phyloP scores from a whole-genome alignment of 108 stramenopile genomes.

The Nitzschia sp. region DNA sequence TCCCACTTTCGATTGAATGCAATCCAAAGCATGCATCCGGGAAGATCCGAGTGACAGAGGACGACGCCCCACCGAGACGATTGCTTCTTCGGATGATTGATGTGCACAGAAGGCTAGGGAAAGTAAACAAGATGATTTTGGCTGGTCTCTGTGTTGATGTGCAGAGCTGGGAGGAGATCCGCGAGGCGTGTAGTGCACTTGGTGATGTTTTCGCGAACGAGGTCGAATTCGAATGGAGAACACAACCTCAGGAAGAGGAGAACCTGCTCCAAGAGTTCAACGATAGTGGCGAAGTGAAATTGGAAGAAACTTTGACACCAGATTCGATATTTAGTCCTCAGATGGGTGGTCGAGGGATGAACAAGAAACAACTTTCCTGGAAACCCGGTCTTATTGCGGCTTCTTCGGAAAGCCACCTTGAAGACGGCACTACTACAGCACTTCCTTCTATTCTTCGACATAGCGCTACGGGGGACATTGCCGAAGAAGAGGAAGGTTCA shows the following conservation, averaged over 20 bases:
- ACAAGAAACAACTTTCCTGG: neutral
- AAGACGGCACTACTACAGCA: too few species aligned
- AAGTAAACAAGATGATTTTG: slow-evolving; percentile 11
- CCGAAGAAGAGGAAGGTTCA: too few species aligned
- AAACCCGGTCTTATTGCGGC: neutral
- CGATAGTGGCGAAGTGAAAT: neutral
- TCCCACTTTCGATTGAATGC: slow-evolving; percentile 10
- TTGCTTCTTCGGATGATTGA: slow-evolving; percentile 24
- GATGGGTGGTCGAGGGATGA: neutral
- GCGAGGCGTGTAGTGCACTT: slow-evolving; percentile 5
- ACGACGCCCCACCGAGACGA: slow-evolving; percentile 17
- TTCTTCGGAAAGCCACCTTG: neutral
- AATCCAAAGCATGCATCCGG: neutral
- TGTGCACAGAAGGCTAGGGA: slow-evolving; percentile 18
- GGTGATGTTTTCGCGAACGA: slow-evolving; percentile 15
- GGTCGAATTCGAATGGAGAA: slow-evolving; percentile 10
- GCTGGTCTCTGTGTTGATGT: neutral
- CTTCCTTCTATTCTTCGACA: too few species aligned
- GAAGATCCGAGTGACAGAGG: slow-evolving; percentile 3
- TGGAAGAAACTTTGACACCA: neutral
- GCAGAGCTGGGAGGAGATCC: slow-evolving; percentile 19
- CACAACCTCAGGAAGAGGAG: neutral
- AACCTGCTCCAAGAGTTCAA: too few species aligned
- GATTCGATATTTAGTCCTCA: neutral
- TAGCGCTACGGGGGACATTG: too few species aligned